These are phyloP conservation scores for Cordyceps pruinosa DNA, from an alignment of 2,329 filamentous ascomycete genomes.

Conservation along the genomic window DNA sequence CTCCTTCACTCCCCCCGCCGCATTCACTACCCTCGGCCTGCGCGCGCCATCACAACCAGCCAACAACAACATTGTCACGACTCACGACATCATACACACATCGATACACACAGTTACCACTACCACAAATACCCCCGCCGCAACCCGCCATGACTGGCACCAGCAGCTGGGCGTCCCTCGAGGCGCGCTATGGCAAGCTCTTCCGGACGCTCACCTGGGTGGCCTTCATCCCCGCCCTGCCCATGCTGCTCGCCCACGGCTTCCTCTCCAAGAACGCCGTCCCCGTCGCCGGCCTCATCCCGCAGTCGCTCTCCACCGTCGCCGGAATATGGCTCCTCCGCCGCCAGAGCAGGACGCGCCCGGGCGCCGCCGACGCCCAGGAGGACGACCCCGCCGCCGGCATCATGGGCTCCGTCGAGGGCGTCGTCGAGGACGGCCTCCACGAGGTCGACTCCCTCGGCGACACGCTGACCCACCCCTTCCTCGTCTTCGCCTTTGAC, in stretches of 20 bases:
- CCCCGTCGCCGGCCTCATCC: slow-evolving; percentile 34
- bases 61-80: neutral
- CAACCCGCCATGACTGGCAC: neutral
- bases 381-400: neutral
- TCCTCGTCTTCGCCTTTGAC: slow-evolving; percentile 33
- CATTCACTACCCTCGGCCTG: too few relatives aligned
- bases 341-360: neutral
- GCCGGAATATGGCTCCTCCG: slow-evolving; percentile 19
- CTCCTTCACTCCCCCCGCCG: neutral
- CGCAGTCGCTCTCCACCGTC: slow-evolving; percentile 30
- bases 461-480: slow-evolving; percentile 21
- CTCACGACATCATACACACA: neutral
- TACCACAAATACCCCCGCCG: too few relatives aligned
- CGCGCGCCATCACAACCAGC: neutral
- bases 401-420: slow-evolving; percentile 9
- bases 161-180: slow-evolving; percentile 9
- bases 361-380: neutral
- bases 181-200: slow-evolving; percentile 16
- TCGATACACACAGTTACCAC: neutral
- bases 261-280: slow-evolving; percentile 56
- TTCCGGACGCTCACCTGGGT: slow-evolving; percentile 29
- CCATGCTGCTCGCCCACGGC: slow-evolving; percentile 42
- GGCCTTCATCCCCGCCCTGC: slow-evolving; percentile 33
- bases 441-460: slow-evolving; percentile 7
- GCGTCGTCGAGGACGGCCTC: slow-evolving; percentile 9